phyloP scores from a whole-genome alignment of 305 asterid species.

The Solanum hybrid region DNA sequence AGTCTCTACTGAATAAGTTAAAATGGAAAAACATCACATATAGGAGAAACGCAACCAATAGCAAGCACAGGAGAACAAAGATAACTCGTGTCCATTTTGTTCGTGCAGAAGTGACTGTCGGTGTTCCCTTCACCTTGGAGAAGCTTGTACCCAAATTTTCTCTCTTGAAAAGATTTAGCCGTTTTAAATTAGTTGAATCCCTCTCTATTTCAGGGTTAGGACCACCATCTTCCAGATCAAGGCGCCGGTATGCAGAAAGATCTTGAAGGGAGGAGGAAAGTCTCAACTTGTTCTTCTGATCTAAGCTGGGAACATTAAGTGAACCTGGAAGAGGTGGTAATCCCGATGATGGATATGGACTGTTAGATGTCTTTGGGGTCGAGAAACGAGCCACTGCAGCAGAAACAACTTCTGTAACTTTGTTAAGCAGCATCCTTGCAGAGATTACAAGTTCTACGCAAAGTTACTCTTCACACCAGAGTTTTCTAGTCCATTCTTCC shows the following conservation, averaged over 20 bases:
- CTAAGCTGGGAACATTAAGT: constrained; percentile 24
- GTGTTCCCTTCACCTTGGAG: constrained; percentile 60
- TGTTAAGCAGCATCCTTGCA: constrained; percentile 50
- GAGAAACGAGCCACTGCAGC: constrained; percentile 40
- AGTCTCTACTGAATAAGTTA: constrained; percentile 46
- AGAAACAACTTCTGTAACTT: constrained; percentile 51
- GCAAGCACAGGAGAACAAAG: constrained; percentile 46
- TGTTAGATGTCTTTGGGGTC: constrained; percentile 38
- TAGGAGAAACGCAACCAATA: constrained; percentile 44
- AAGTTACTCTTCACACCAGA: constrained; percentile 9
- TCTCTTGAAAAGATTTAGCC: constrained; percentile 26
- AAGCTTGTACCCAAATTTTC: constrained; percentile 59
- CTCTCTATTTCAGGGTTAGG: constrained; percentile 24
- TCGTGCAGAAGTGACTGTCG: constrained; percentile 20
- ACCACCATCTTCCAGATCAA: constrained; percentile 55
- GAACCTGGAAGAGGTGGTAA: constrained; percentile 50
- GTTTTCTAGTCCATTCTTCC: background rate
- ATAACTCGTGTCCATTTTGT: constrained; percentile 56
- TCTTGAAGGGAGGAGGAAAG: constrained; percentile 86
- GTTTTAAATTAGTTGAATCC: constrained; percentile 25
- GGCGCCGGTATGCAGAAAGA: constrained; percentile 52
- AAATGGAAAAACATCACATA: constrained; percentile 41
- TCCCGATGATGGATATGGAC: constrained; percentile 40
- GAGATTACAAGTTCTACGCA: constrained; percentile 12
- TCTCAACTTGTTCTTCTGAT: constrained; percentile 49